These are phyloP conservation scores for Phalaenopsis aphrodite DNA, from an alignment of 106 monocot species.

Conservation along the genomic window DNA sequence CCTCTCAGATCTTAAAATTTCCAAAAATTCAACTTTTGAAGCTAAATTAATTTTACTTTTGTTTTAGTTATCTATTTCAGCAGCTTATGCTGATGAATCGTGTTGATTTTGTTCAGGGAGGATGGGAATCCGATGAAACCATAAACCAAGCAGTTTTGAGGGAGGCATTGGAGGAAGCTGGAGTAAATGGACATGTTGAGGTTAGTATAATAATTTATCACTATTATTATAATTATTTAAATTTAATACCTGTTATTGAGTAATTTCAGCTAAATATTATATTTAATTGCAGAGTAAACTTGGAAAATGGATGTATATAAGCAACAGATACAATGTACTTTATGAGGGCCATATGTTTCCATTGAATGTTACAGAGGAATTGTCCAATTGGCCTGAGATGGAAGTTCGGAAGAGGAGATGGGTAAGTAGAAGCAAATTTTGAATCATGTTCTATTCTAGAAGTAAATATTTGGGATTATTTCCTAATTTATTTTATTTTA, in stretches of 20 bases:
- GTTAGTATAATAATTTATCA: slow-evolving; percentile 7
- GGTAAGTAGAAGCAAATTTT: slow-evolving; percentile 19
- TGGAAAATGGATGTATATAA: slow-evolving; percentile 57
- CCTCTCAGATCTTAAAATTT: neutral
- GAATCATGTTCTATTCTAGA: neutral
- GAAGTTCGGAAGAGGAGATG: slow-evolving; percentile 39
- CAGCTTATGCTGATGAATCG: neutral
- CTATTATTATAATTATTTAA: neutral
- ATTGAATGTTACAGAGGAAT: slow-evolving; percentile 44
- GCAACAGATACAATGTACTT: slow-evolving; percentile 26
- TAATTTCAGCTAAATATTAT: neutral
- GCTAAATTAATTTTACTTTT: neutral
- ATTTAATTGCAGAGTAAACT: slow-evolving; percentile 23
- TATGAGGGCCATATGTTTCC: slow-evolving; percentile 64
- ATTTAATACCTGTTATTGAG: neutral
- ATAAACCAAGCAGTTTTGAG: slow-evolving; percentile 33
- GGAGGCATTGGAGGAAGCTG: slow-evolving; percentile 59
- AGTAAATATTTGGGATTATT: neutral
- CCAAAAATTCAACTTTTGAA: neutral
- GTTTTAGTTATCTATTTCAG: neutral
- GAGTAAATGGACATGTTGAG: slow-evolving; percentile 38
- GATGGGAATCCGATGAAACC: slow-evolving; percentile 48
- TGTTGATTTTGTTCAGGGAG: slow-evolving; percentile 27
- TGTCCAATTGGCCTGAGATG: slow-evolving; percentile 47
- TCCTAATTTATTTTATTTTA: neutral